Base-by-base conservation (phyloP, 805 yeast species). In the Ogataea henricii region DNA sequence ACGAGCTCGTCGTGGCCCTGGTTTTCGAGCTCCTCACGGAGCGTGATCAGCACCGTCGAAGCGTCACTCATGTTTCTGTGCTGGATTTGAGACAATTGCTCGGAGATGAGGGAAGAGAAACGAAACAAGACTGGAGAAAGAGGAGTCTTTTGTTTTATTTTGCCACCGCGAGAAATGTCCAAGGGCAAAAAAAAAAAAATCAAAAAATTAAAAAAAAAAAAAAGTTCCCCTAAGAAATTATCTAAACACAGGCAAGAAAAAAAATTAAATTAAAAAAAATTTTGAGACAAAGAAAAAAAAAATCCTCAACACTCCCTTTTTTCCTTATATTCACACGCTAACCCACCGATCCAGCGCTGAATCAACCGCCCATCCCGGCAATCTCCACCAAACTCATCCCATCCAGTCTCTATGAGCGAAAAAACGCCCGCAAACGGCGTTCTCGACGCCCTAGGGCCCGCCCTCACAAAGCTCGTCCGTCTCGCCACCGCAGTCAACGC, bases 401-500 rank as follows among this genome's bases (percentile, higher is more conserved):
- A 13, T 13, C 34, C 16, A 13, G 8, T 6, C 25, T 22, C 25
- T 22, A 36, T 36, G 40, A 36, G 40, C 17, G 27, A 36, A 34
- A 16, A 23, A 23, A 14, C 18, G 22, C 14, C 36, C 13, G 22
- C 18, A 23, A 38, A 23, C 14, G 45, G 30, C 30, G 46, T 57
- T 2, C 47, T 65, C 35, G 64, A 62, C 17, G 59, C 60, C 10
- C 54, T 70, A 14, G 63, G 81, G 16, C 78, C 82, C 9, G 65
- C 74, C 48, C 69, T 83, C n/a, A 74, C 80, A 40, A 71, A 76
- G 9, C 70, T 83, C 3, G 79, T 87, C 33, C 72, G 95, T 50
- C 77, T 85, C 2, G 76, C 96, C 0, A 72, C 85, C 3, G 82
- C 87, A 2, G 65, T 91, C 36, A 86, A 87, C 2, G 80, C 89